phyloP scores from a whole-genome alignment of 2,329 filamentous ascomycete species.

The Aspergillus nomiae region DNA sequence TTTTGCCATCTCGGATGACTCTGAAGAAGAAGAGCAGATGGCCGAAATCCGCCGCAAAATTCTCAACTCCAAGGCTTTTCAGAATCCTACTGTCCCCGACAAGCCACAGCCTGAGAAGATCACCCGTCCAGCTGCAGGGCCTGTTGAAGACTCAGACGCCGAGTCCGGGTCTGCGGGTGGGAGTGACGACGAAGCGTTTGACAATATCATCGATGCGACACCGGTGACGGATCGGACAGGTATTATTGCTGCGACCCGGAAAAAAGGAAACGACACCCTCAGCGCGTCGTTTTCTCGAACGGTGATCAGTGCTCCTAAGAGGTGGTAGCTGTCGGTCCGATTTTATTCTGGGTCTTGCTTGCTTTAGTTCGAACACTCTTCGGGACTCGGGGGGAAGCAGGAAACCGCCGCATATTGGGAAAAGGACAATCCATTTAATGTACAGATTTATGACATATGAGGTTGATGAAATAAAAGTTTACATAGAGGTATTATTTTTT shows the following conservation, averaged over 20 bases:
- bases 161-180: slow-evolving; percentile 68
- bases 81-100: slow-evolving; percentile 54
- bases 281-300: slow-evolving; percentile 54
- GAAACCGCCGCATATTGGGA: neutral
- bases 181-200: slow-evolving; percentile 73
- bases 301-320: slow-evolving; percentile 51
- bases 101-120: slow-evolving; percentile 66
- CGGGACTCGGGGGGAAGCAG: neutral
- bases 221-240: slow-evolving; percentile 86
- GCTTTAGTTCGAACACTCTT: neutral
- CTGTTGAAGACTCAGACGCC: slow-evolving; percentile 62
- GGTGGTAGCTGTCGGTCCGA: slow-evolving; percentile 35
- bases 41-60: slow-evolving; percentile 86
- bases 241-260: slow-evolving; percentile 62
- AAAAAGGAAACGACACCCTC: slow-evolving; percentile 52
- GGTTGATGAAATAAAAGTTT: neutral
- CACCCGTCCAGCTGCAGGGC: slow-evolving; percentile 55
- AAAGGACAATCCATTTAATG: neutral
- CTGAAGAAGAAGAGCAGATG: slow-evolving; percentile 86
- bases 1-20: slow-evolving; percentile 76
- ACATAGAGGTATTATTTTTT: neutral
- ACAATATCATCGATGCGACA: slow-evolving; percentile 89
- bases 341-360: neutral
- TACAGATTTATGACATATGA: neutral
- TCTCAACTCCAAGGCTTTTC: slow-evolving; percentile 87